Evolutionary conservation across 352 stramenopile species (phyloP).

Genomic region (Phytophthora hibernalis): DNA sequence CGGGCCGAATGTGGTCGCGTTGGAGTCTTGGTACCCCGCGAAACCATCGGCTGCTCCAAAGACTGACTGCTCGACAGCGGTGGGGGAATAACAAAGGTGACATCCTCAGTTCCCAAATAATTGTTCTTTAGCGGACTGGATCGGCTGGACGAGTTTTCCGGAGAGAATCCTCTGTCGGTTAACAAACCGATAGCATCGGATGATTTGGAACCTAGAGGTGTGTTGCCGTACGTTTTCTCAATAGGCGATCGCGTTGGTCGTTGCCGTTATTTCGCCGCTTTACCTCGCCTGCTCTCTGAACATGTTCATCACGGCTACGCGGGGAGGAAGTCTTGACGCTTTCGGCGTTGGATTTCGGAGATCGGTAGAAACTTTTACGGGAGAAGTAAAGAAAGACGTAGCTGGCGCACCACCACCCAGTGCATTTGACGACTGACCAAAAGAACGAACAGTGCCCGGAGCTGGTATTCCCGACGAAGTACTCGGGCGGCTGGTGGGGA

Average conservation of each 20-base stretch:
- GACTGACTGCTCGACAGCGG: conserved; percentile 48
- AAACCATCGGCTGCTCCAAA: conserved; percentile 27
- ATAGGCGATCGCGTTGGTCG: conserved; percentile 51
- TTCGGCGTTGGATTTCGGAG: conserved; percentile 21
- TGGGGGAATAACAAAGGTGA: conserved; percentile 61
- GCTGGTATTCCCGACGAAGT: conserved; percentile 25
- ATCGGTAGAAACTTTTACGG: conserved; percentile 35
- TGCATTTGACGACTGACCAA: conserved; percentile 40
- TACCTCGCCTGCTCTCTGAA: conserved; percentile 30
- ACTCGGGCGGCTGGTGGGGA: conserved; percentile 43
- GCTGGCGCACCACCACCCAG: conserved; percentile 29
- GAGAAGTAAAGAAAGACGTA: conserved; percentile 46
- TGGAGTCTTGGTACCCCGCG: conserved; percentile 34
- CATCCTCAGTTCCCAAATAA: conserved; percentile 44
- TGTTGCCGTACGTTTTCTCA: conserved; percentile 61
- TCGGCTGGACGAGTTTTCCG: conserved; percentile 24
- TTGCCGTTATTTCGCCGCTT: conserved; percentile 50
- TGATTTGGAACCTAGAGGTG: conserved; percentile 29
- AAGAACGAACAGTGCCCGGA: conserved; percentile 30
- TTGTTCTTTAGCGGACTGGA: conserved; percentile 58
- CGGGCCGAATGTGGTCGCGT: conserved; percentile 40
- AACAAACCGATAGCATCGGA: conserved; percentile 19
- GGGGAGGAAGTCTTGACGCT: conserved; percentile 48
- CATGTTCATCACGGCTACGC: conserved; percentile 51
- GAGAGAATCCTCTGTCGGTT: conserved; percentile 13